A percentile compares a stretch with the other conserved stretches of the same genome.
phyloP scores from a whole-genome alignment of 2,329 filamentous ascomycete species.

The Calonectria crousiana region DNA sequence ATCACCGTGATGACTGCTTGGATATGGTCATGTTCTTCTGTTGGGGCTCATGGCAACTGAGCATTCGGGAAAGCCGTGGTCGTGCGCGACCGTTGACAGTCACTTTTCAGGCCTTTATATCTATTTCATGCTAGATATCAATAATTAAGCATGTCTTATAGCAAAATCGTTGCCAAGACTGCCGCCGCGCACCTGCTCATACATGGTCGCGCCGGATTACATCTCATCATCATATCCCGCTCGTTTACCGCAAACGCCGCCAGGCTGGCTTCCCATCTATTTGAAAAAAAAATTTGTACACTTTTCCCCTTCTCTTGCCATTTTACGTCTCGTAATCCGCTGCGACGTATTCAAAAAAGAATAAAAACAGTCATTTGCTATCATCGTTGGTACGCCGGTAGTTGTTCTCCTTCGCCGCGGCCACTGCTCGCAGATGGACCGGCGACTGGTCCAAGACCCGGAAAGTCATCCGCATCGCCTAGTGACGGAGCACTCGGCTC shows the following conservation, averaged over 20 bases:
- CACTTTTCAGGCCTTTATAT: not conserved
- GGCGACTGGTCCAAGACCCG: constrained; percentile 43
- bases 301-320: constrained; percentile 23
- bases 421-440: constrained; percentile 38
- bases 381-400: constrained; percentile 57
- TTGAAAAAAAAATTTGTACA: constrained; percentile 24
- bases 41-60: not conserved
- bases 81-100: too few species aligned
- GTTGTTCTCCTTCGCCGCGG: constrained; percentile 47
- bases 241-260: constrained; percentile 32
- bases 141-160: not conserved
- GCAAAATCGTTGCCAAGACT: not conserved
- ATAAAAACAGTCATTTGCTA: not conserved
- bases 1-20: not conserved
- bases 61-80: not conserved
- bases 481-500: constrained; percentile 66
- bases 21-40: not conserved
- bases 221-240: constrained; percentile 31
- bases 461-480: constrained; percentile 66
- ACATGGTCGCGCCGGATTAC: constrained; percentile 4
- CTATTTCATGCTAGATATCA: constrained; percentile 5
- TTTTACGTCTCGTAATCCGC: constrained; percentile 17
- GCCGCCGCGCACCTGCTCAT: not conserved
- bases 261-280: constrained; percentile 20
- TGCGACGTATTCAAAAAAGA: constrained; percentile 21